Evolutionary conservation across 2,329 filamentous ascomycete species (phyloP).

Genomic region (Penicillium corylophilum): DNA sequence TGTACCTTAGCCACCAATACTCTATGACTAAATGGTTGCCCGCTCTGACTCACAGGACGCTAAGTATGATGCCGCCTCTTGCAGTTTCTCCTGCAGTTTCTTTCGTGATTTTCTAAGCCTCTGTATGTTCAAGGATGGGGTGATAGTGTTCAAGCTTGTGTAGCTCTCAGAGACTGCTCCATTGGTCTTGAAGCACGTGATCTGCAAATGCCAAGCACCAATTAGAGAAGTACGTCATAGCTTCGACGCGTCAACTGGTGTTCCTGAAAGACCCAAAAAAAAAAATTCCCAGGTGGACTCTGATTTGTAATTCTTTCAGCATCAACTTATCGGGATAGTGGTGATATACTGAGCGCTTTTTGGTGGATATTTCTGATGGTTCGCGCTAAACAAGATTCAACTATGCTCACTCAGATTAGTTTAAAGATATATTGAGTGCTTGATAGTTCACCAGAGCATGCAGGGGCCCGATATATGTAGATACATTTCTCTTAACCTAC

Average conservation of each 20-base stretch:
- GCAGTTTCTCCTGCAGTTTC: background rate
- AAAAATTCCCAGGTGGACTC: too few species aligned
- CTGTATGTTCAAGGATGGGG: background rate
- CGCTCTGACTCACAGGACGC: background rate
- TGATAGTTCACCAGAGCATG: background rate
- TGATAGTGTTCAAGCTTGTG: too few species aligned
- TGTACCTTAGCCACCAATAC: background rate
- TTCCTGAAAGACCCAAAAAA: background rate
- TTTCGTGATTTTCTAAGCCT: background rate
- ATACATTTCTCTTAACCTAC: background rate
- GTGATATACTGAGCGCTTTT: background rate
- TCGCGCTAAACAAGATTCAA: background rate
- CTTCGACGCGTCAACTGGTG: background rate
- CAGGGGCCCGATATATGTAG: background rate
- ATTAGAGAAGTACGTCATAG: background rate
- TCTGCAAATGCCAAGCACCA: background rate
- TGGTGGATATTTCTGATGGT: background rate
- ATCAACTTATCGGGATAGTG: background rate
- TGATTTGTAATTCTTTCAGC: too few species aligned
- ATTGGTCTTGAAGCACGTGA: background rate
- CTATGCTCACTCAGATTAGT: background rate
- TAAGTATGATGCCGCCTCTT: background rate
- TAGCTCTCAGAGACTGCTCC: too few species aligned
- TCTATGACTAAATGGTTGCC: background rate
- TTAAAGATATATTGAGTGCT: background rate